A percentile compares a stretch with the other conserved stretches of the same genome.
phyloP scores from a whole-genome alignment of 805 yeast genomes.

The Starmerella stigmatis region DNA sequence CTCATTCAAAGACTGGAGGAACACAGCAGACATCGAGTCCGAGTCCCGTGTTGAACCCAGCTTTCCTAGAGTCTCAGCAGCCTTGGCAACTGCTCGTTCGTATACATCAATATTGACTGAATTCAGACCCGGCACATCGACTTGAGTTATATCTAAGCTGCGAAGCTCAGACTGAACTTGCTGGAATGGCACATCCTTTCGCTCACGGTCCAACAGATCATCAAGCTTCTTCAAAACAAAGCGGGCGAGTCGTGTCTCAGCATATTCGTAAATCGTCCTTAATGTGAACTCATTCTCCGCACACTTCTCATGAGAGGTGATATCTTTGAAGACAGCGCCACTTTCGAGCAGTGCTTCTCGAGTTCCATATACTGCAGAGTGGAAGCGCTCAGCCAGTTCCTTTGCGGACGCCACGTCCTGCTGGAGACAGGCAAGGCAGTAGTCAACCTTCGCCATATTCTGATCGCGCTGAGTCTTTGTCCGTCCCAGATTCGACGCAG shows the following conservation, averaged over 20 bases:
- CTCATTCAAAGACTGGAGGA: constrained; percentile 43
- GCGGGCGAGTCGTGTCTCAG: constrained; percentile 59
- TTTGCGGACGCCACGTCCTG: constrained; percentile 11
- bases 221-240: constrained; percentile 49
- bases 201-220: constrained; percentile 22
- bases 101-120: constrained; percentile 24
- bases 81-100: constrained; percentile 35
- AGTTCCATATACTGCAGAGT: constrained; percentile 8
- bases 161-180: constrained; percentile 20
- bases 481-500: constrained; percentile 10
- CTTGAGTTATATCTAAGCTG: constrained; percentile 35
- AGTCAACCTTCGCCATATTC: constrained; percentile 18
- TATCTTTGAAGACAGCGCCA: constrained; percentile 13
- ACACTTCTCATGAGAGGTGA: background rate
- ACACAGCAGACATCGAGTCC: constrained; percentile 26
- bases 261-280: constrained; percentile 47
- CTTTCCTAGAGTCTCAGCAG: constrained; percentile 27
- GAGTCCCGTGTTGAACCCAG: constrained; percentile 30
- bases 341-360: constrained; percentile 5
- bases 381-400: constrained; percentile 19
- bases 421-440: constrained; percentile 18
- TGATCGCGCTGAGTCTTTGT: constrained; percentile 7
- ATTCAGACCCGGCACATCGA: constrained; percentile 32
- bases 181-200: constrained; percentile 18
- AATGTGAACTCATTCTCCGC: background rate